These are phyloP conservation scores for Gyrodon lividus DNA, from an alignment of 768 basidiomycete genomes.

Conservation along the genomic window DNA sequence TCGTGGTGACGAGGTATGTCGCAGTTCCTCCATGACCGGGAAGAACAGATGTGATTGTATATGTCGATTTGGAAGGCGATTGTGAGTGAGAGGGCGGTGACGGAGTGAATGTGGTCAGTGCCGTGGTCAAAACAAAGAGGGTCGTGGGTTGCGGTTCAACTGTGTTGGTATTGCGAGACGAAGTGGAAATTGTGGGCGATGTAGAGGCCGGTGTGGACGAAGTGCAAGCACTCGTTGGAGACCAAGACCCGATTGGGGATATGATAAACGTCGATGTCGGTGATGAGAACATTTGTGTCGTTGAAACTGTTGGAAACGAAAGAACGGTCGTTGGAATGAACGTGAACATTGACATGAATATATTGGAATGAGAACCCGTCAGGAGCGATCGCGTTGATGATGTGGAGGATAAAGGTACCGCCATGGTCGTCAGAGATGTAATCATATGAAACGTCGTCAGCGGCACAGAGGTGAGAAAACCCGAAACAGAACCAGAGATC, in stretches of 20 bases:
- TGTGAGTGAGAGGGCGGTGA: neutral
- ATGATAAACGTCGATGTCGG: neutral
- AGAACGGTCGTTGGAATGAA: neutral
- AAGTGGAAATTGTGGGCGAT: neutral
- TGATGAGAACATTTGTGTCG: neutral
- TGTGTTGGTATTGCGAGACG: neutral
- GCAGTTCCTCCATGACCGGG: slow-evolving; percentile 11
- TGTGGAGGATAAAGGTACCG: neutral
- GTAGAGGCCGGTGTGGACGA: neutral
- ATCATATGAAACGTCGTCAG: neutral
- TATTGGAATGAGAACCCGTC: neutral
- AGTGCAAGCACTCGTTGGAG: neutral
- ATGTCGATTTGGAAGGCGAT: slow-evolving; percentile 16
- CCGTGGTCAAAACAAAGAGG: slow-evolving; percentile 16
- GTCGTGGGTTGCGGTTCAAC: slow-evolving; percentile 5
- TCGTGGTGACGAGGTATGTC: slow-evolving; percentile 21
- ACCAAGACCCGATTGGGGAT: neutral
- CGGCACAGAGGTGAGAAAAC: neutral
- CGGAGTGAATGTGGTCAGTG: slow-evolving; percentile 3
- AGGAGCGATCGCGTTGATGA: neutral
- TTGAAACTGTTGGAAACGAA: neutral
- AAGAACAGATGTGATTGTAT: slow-evolving; percentile 18
- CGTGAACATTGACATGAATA: slow-evolving; percentile 1
- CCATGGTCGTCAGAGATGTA: neutral
- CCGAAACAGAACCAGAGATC: neutral